These are phyloP conservation scores for Tuber borchii DNA, from an alignment of 495 filamentous ascomycete species.

Conservation along the genomic window DNA sequence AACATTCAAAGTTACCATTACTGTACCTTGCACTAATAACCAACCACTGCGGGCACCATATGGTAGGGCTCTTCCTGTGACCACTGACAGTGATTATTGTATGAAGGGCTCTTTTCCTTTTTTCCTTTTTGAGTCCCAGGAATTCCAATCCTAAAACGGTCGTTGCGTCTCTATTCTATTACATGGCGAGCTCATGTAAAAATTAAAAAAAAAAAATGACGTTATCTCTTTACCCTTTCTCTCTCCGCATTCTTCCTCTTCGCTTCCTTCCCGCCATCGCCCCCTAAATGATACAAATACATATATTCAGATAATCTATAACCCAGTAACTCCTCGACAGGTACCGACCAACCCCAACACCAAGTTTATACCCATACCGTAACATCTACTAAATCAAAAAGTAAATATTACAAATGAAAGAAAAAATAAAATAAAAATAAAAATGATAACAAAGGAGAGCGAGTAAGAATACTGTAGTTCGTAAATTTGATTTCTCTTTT, in stretches of 20 bases:
- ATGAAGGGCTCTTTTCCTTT: background rate
- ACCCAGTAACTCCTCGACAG: constrained; percentile 41
- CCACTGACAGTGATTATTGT: background rate
- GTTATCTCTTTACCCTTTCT: background rate
- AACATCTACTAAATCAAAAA: constrained; percentile 38
- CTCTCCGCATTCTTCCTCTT: background rate
- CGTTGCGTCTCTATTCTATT: background rate
- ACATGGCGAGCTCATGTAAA: background rate
- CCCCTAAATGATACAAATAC: constrained; percentile 35
- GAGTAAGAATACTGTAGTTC: constrained; percentile 23
- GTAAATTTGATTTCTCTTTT: background rate
- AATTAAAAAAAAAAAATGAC: background rate
- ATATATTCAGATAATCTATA: constrained; percentile 42
- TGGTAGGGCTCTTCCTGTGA: background rate
- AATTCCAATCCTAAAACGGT: background rate
- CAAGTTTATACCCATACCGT: constrained; percentile 39
- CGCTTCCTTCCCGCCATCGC: background rate
- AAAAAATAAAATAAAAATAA: constrained; percentile 22
- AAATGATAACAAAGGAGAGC: constrained; percentile 30
- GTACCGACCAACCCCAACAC: constrained; percentile 40
- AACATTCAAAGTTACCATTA: background rate
- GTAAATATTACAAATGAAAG: constrained; percentile 11
- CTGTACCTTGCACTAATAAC: background rate
- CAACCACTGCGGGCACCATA: background rate
- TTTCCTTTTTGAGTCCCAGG: background rate